These are phyloP conservation scores for Ophiostoma sp. DNA, from an alignment of 2,329 filamentous ascomycete genomes.

Conservation along the genomic window DNA sequence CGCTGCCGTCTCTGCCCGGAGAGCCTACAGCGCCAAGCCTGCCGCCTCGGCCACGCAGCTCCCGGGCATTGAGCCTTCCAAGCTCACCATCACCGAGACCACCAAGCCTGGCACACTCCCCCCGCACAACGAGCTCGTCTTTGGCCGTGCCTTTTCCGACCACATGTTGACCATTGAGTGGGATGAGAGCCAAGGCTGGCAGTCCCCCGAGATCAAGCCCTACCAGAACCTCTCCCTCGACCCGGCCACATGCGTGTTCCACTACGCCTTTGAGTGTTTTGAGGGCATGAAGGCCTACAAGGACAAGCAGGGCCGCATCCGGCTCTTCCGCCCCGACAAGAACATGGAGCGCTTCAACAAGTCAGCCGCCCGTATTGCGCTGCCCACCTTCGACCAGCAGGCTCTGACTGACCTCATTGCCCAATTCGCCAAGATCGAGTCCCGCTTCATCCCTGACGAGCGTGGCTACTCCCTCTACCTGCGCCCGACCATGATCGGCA, in stretches of 20 bases:
- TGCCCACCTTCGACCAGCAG: conserved; percentile 75
- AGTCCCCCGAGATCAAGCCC: conserved; percentile 73
- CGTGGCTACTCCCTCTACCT: conserved; percentile 93
- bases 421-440: conserved; percentile 71
- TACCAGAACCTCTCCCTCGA: conserved; percentile 98
- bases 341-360: conserved; percentile 96
- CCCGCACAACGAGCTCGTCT: conserved; percentile 76
- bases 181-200: conserved; percentile 80
- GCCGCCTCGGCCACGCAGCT: conserved; percentile 42
- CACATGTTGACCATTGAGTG: conserved; percentile 97
- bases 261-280: conserved; percentile 97
- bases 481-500: conserved; percentile 94
- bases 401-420: conserved; percentile 76
- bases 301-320: conserved; percentile 68
- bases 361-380: conserved; percentile 82
- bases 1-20: conserved; percentile 28
- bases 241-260: conserved; percentile 92
- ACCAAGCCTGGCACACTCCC: conserved; percentile 66
- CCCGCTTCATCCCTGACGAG: conserved; percentile 80
- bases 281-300: conserved; percentile 99
- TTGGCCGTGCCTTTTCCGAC: conserved; percentile 89
- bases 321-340: conserved; percentile 88
- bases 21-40: conserved; percentile 51
- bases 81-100: conserved; percentile 69
- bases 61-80: conserved; percentile 67